Conservation (phyloP, 2,329 filamentous ascomycete genomes). For the Cyphellophora attinorum region DNA sequence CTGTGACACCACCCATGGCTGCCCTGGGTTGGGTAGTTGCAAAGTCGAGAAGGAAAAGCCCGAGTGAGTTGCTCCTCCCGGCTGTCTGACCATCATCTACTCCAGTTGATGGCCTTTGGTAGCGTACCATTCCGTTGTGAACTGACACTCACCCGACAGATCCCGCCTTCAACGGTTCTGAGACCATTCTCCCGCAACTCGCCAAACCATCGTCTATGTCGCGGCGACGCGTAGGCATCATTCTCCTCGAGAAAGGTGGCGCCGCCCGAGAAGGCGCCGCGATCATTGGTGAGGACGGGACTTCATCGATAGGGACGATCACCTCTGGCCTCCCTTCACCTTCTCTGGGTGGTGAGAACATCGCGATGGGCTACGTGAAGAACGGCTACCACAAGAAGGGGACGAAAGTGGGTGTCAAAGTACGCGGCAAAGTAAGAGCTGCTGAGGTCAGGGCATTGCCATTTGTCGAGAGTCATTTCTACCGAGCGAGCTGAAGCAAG, state of each 20-base stretch:
- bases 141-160: conserved; percentile 24
- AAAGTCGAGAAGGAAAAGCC: conserved; percentile 54
- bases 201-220: conserved; percentile 50
- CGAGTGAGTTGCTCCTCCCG: too few relatives aligned
- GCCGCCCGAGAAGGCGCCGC: conserved; percentile 83
- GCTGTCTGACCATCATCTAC: too few relatives aligned
- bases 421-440: conserved; percentile 66
- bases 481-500: conserved; percentile 32
- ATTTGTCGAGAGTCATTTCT: conserved; percentile 73
- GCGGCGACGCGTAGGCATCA: conserved; percentile 69
- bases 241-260: conserved; percentile 64
- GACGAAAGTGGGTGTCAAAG: conserved; percentile 67
- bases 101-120: too few relatives aligned
- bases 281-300: conserved; percentile 51
- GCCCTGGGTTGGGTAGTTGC: conserved; percentile 72
- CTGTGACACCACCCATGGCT: conserved; percentile 58
- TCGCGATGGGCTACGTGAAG: conserved; percentile 89
- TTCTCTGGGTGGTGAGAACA: conserved; percentile 69
- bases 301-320: conserved; percentile 60
- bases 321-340: conserved; percentile 89
- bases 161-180: conserved; percentile 77
- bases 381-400: conserved; percentile 74
- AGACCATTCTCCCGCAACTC: conserved; percentile 67
- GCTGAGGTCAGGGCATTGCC: conserved; percentile 81
- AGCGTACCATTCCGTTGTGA: too few relatives aligned